Evolutionary conservation across 2,329 filamentous ascomycete genomes (phyloP).

Genomic region (Pestalotiopsis sp.): DNA sequence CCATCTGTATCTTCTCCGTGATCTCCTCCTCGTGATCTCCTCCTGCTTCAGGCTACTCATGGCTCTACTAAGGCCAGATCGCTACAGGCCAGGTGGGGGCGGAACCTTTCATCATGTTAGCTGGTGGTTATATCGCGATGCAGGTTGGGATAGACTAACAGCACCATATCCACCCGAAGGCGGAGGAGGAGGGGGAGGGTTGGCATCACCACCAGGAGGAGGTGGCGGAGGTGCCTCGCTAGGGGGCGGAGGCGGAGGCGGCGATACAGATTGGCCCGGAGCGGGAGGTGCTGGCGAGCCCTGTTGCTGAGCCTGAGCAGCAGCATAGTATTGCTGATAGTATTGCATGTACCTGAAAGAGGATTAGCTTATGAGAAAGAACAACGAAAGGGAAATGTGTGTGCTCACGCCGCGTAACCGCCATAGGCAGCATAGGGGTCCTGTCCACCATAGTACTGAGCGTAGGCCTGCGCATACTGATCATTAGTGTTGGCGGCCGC

Average conservation of each 20-base stretch:
- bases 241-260: conserved; percentile 61
- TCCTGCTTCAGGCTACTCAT: too few species aligned
- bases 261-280: conserved; percentile 49
- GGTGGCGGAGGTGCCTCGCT: conserved; percentile 67
- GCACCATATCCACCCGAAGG: conserved; percentile 65
- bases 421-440: conserved; percentile 93
- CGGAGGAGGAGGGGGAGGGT: conserved; percentile 55
- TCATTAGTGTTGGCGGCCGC: conserved; percentile 48
- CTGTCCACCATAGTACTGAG: conserved; percentile 74
- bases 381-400: neutral
- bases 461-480: conserved; percentile 79
- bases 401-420: conserved; percentile 74
- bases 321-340: conserved; percentile 72
- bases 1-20: too few species aligned
- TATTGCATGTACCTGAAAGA: conserved; percentile 62
- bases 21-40: too few species aligned
- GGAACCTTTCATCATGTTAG: conserved; percentile 46
- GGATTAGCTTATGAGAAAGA: conserved; percentile 15
- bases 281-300: conserved; percentile 43
- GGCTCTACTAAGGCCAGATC: neutral
- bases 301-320: conserved; percentile 52
- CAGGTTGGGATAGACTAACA: conserved; percentile 47
- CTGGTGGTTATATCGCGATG: conserved; percentile 5
- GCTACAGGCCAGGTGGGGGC: conserved; percentile 56
- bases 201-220: conserved; percentile 53